Base-by-base conservation (phyloP, 1,139 yeast genomes). In the Hemisphaericaspora subhashii region DNA sequence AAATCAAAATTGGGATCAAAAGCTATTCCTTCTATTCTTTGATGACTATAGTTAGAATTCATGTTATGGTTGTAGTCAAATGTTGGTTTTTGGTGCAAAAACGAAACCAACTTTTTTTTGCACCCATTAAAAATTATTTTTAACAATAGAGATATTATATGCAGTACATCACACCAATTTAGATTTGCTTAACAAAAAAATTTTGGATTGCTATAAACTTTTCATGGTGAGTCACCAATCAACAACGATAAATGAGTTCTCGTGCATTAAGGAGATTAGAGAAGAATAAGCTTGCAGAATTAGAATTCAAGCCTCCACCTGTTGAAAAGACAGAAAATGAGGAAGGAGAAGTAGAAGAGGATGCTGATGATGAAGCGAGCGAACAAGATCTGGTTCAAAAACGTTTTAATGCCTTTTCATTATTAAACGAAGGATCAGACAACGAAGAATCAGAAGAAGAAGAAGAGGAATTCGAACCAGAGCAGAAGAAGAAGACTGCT, bases 231-330 rank as follows among this genome's bases (percentile, higher is more conserved):
- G 31, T 7, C 31, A 28, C 9, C 18, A 11, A 9, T 6, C 31
- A 12, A 23, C 15, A 28, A 17, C 12, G n/a, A n/a, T n/a, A n/a
- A 12, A 82, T 83, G 92, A 82, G 89, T 67, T 79, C 85, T 2
- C 72, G 89, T 55, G 86, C 85, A 7, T 61, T 83, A 41, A 73
- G 77, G 50, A 72, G 77, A 45, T 62, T 81, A 10, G 75, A 72
- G 39, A 62, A 62, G 41, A 70, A 72, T 44, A 66, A 64, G 38
- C 66, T 69, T 39, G 73, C 68, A 23, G 50, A 42, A 17, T 7
- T 13, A 36, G 38, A 4, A 23, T 30, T 16, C 35, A 29, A 26
- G 13, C 17, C 27, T 24, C 7, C 30, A 17, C 26, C 31, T 13
- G 42, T 35, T 14, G 43, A 29, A 17, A 48, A 33, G 23, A 42